Evolutionary conservation across 495 filamentous ascomycete species (phyloP), one percentile per base, ranked within the genome.

Genomic region (Podospora appendiculata): DNA sequence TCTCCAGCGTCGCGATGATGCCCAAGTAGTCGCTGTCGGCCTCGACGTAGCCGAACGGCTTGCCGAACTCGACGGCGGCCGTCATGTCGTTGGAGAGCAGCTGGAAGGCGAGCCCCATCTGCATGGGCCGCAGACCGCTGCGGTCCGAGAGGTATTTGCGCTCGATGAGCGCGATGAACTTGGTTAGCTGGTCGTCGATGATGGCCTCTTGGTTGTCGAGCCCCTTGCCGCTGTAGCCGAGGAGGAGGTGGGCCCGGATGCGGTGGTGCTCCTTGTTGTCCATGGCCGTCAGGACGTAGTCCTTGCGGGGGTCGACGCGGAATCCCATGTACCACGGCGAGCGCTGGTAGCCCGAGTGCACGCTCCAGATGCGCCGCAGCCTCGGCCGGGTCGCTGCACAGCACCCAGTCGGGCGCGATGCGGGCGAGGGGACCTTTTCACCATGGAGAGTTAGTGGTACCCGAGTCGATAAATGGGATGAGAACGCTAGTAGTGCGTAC

Each of bases 21-120:
- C 52, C 52, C 42, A 48, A 18, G 17, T 72, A 59, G 53, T 80
- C 76, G 0, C 53, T 52, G 51, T 79, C 71, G 16, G 43, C 58
- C 7, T 55, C 59, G 10, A 72, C 44, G 44, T 65, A 68, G 38
- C 70, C 71, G 47, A 72, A 71, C 0, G 67, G 51, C 41, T 63
- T 55, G 9, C 69, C 66, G 45, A 71, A 75, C 10, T 67, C 66
- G 9, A 75, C 48, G 25, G 65, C 64, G 3, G 67, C 62, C 47
- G 67, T 73, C 2, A 69, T 59, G 52, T 75, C 71, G 13, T 72
- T 59, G 4, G 69, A 68, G 55, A 72, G 67, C 54, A 58, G 73
- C 11, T 58, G 56, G 3, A 62, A 59, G 8, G 59, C 58, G 10
- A 58, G 66, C 0, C 60, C 61, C 42, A 73, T 57, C 50, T 73